phyloP scores from a whole-genome alignment of 2,329 filamentous ascomycete genomes.

The Madurella fahalii region DNA sequence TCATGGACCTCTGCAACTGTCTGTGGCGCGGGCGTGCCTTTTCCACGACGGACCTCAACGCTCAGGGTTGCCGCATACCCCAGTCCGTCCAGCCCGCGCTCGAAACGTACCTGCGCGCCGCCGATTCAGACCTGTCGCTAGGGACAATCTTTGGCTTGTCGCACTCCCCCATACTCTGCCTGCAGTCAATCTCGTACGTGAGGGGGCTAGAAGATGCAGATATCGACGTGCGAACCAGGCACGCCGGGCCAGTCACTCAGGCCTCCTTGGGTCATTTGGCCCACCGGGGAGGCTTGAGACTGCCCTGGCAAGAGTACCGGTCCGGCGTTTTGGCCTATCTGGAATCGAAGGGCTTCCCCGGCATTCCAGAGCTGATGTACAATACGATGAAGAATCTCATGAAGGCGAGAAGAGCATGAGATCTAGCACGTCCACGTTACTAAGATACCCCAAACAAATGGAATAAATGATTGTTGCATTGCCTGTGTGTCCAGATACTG shows the following conservation, averaged over 20 bases:
- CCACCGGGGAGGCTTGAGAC: constrained; percentile 58
- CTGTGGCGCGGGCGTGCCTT: constrained; percentile 75
- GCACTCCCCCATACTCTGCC: constrained; percentile 53
- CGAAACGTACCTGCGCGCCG: constrained; percentile 43
- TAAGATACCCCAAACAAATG: constrained; percentile 7
- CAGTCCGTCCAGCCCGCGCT: constrained; percentile 42
- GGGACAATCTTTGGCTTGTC: constrained; percentile 54
- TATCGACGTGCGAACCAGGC: constrained; percentile 44
- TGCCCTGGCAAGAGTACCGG: constrained; percentile 72
- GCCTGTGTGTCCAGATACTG: neutral
- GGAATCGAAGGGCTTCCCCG: constrained; percentile 58
- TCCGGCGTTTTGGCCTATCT: constrained; percentile 67
- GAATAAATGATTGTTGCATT: constrained; percentile 7
- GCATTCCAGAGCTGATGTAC: constrained; percentile 69
- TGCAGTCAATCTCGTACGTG: constrained; percentile 53
- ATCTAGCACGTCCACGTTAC: neutral
- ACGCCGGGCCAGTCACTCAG: constrained; percentile 67
- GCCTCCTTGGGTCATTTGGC: constrained; percentile 59
- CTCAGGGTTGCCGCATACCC: constrained; percentile 51
- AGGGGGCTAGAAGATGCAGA: constrained; percentile 55
- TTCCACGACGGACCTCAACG: constrained; percentile 58
- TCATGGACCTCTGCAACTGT: constrained; percentile 84
- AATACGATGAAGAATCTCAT: constrained; percentile 72
- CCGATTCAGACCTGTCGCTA: constrained; percentile 47
- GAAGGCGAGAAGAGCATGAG: constrained; percentile 14